These are phyloP conservation scores for Phytopythium helicoides DNA, from an alignment of 352 stramenopile genomes.

Conservation along the genomic window DNA sequence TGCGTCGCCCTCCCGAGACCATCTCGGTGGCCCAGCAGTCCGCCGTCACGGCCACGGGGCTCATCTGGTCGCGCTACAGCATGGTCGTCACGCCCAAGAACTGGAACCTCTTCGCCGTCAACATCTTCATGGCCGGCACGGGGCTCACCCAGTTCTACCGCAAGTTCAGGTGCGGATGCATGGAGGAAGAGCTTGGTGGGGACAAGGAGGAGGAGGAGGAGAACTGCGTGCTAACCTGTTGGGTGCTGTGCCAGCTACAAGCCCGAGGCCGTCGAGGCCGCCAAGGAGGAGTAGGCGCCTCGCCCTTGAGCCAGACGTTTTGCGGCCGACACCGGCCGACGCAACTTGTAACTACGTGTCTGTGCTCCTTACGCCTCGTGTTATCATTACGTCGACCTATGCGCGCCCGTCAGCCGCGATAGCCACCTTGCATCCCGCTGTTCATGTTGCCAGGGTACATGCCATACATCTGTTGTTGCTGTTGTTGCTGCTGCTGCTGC, in stretches of 20 bases:
- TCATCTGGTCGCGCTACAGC: constrained; percentile 87
- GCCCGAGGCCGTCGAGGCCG: constrained; percentile 9
- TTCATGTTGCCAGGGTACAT: constrained; percentile 1
- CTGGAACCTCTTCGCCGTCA: constrained; percentile 87
- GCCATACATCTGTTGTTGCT: background rate
- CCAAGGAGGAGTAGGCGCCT: constrained; percentile 2
- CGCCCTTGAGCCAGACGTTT: background rate
- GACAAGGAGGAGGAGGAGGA: too few relatives aligned
- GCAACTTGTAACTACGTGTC: too few relatives aligned
- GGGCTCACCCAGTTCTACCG: constrained; percentile 79
- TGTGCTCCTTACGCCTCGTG: too few relatives aligned
- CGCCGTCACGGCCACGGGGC: constrained; percentile 63
- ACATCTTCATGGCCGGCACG: constrained; percentile 83
- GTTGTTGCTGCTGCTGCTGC: background rate
- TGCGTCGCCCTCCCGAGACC: constrained; percentile 70
- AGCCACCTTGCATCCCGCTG: constrained; percentile 3
- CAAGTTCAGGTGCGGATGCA: constrained; percentile 57
- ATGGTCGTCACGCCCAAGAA: constrained; percentile 86
- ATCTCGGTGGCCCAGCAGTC: constrained; percentile 53
- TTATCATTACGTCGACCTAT: too few relatives aligned
- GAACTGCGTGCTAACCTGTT: too few relatives aligned
- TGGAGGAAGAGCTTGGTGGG: too few relatives aligned
- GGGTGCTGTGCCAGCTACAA: constrained; percentile 24
- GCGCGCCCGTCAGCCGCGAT: background rate
- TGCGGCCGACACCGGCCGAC: too few relatives aligned